Conservation (phyloP, 495 filamentous ascomycete species). For the Hypomontagnella monticulosa region DNA sequence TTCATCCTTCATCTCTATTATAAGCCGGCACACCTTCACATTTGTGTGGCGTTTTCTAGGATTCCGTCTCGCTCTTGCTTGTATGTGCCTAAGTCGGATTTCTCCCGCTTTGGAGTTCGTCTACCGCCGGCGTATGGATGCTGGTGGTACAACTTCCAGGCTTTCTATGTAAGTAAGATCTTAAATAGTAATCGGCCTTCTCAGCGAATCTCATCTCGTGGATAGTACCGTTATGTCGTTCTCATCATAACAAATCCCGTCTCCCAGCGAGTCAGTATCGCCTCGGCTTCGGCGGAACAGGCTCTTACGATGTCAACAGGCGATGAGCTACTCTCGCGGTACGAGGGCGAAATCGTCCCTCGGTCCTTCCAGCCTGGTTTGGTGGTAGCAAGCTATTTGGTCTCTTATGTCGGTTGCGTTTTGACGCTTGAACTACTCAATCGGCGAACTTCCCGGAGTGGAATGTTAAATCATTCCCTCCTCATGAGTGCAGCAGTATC, state of each 20-base stretch:
- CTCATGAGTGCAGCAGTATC: conserved; percentile 74
- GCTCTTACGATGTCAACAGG: conserved; percentile 32
- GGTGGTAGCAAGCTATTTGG: conserved; percentile 77
- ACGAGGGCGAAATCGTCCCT: conserved; percentile 56
- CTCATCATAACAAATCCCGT: neutral
- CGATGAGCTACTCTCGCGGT: conserved; percentile 28
- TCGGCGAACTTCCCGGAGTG: conserved; percentile 71
- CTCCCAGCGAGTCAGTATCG: conserved; percentile 12
- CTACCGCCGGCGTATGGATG: neutral
- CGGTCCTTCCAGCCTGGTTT: conserved; percentile 68
- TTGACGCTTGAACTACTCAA: conserved; percentile 87
- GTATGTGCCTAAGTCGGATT: neutral
- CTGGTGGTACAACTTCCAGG: neutral
- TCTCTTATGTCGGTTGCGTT: conserved; percentile 78
- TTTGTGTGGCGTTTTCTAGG: conserved; percentile 6
- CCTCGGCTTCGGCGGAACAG: neutral
- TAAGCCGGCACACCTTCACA: neutral
- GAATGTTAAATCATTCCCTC: conserved; percentile 77
- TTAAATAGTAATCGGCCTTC: neutral
- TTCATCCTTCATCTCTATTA: conserved; percentile 4
- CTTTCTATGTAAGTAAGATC: neutral
- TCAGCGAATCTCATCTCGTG: neutral
- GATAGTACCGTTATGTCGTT: neutral
- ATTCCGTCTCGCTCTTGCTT: conserved; percentile 1
- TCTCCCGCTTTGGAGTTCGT: neutral